A percentile compares a stretch with the other conserved stretches of the same genome.
phyloP scores from a whole-genome alignment of 140 eudicot genomes.

The Flaveria floridana region DNA sequence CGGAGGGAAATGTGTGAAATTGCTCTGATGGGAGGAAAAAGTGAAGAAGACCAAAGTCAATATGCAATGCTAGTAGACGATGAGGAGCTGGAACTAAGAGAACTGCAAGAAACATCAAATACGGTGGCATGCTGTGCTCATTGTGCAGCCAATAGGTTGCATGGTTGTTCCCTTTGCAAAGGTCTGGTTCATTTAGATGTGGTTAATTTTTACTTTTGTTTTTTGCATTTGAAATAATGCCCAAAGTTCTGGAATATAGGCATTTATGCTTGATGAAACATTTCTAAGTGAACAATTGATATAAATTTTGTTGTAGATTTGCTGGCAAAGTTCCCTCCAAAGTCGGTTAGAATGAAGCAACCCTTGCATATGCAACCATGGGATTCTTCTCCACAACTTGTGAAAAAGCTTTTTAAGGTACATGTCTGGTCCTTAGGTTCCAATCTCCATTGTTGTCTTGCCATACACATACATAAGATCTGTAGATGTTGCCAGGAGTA shows the following conservation, averaged over 20 bases:
- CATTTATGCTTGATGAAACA: background rate
- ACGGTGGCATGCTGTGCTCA: slow-evolving; percentile 60
- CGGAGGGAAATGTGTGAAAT: slow-evolving; percentile 64
- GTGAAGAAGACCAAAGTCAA: slow-evolving; percentile 43
- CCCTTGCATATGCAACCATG: slow-evolving; percentile 66
- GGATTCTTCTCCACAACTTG: slow-evolving; percentile 67
- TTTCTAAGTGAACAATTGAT: slow-evolving; percentile 11
- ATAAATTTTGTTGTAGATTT: slow-evolving; percentile 44
- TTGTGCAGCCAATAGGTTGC: slow-evolving; percentile 54
- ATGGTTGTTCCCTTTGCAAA: slow-evolving; percentile 92
- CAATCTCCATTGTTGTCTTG: slow-evolving; percentile 1
- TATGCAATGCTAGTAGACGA: slow-evolving; percentile 62
- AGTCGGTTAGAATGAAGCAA: slow-evolving; percentile 60
- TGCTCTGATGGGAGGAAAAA: slow-evolving; percentile 51
- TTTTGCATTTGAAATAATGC: slow-evolving; percentile 10
- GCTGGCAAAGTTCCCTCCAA: slow-evolving; percentile 85
- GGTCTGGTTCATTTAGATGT: slow-evolving; percentile 41
- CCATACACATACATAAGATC: slow-evolving; percentile 19
- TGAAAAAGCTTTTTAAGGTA: slow-evolving; percentile 85
- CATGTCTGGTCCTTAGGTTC: slow-evolving; percentile 10
- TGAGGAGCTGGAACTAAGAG: slow-evolving; percentile 85
- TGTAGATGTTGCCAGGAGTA: slow-evolving; percentile 5
- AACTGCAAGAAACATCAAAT: slow-evolving; percentile 74
- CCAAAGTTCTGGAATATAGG: background rate
- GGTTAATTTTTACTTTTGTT: background rate